Conservation (phyloP, 2,329 filamentous ascomycete genomes). For the Colletotrichum liaoningense region DNA sequence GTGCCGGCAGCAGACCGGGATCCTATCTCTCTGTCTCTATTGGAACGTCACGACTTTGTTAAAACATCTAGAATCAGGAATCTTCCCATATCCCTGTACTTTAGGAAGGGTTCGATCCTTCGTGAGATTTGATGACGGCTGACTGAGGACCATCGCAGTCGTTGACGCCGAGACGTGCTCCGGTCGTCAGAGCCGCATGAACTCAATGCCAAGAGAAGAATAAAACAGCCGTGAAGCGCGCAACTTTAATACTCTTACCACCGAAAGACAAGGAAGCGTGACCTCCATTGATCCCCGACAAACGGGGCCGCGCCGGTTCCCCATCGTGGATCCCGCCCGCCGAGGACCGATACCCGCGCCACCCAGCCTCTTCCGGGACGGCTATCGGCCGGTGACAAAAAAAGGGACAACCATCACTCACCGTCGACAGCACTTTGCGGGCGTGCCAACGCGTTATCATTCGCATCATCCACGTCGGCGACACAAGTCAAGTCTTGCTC, state of each 20-base stretch:
- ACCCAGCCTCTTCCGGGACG: conserved; percentile 7
- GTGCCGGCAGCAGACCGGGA: neutral
- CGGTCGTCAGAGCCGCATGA: neutral
- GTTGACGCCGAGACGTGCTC: neutral
- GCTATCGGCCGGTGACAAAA: conserved; percentile 25
- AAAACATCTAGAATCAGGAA: neutral
- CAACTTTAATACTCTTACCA: neutral
- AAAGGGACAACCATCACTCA: neutral
- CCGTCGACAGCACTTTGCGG: neutral
- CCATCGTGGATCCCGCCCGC: conserved; percentile 13
- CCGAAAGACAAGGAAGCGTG: neutral
- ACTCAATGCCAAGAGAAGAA: neutral
- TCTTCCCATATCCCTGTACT: too few relatives aligned
- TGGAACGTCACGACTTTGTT: neutral
- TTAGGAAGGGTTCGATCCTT: neutral
- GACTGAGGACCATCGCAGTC: neutral
- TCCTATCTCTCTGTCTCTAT: neutral
- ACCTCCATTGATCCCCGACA: conserved; percentile 21
- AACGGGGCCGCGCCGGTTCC: conserved; percentile 24
- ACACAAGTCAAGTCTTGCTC: conserved; percentile 13
- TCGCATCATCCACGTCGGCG: conserved; percentile 1
- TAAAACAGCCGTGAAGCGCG: neutral
- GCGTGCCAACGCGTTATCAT: neutral
- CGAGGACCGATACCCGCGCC: conserved; percentile 26
- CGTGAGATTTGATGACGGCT: neutral